phyloP scores from a whole-genome alignment of 1,284 basidiomycete genomes.

The Pascua guehoae region DNA sequence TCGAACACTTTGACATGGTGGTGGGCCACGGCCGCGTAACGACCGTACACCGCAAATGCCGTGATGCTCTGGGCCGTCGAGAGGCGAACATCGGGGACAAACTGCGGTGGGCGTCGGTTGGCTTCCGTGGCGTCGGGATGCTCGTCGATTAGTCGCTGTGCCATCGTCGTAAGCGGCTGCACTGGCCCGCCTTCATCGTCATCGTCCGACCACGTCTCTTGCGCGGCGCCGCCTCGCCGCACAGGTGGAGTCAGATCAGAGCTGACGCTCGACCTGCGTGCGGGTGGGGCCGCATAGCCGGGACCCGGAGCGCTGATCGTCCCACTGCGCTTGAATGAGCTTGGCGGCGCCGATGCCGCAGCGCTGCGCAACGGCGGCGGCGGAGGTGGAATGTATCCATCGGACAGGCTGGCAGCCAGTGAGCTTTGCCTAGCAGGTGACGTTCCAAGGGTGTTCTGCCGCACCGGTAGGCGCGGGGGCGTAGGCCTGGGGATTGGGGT shows the following conservation, averaged over 20 bases:
- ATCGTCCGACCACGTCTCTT: conserved; percentile 23
- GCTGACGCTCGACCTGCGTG: conserved; percentile 1
- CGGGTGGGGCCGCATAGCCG: too few relatives aligned
- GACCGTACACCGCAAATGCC: conserved; percentile 61
- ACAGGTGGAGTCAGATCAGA: conserved; percentile 3
- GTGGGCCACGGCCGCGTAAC: conserved; percentile 60
- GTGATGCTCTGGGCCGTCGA: conserved; percentile 49
- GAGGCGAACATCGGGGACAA: conserved; percentile 44
- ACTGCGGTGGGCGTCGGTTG: conserved; percentile 68
- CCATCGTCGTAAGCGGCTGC: conserved; percentile 18
- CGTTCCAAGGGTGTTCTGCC: conserved; percentile 3
- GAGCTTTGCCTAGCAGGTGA: not conserved
- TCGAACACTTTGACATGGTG: conserved; percentile 62
- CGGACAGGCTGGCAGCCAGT: not conserved
- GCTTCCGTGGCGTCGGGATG: conserved; percentile 77
- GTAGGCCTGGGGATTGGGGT: not conserved
- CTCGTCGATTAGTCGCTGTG: conserved; percentile 55
- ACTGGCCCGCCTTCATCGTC: conserved; percentile 30
- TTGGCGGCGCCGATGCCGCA: not conserved
- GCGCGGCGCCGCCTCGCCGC: conserved; percentile 1
- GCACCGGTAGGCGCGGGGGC: conserved; percentile 11
- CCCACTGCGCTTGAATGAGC: too few relatives aligned
- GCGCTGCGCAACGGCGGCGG: conserved; percentile 23
- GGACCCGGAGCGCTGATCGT: too few relatives aligned
- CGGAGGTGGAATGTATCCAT: conserved; percentile 5